Conservation (phyloP, 2,329 filamentous ascomycete species). For the Trichocomaceae sp. region DNA sequence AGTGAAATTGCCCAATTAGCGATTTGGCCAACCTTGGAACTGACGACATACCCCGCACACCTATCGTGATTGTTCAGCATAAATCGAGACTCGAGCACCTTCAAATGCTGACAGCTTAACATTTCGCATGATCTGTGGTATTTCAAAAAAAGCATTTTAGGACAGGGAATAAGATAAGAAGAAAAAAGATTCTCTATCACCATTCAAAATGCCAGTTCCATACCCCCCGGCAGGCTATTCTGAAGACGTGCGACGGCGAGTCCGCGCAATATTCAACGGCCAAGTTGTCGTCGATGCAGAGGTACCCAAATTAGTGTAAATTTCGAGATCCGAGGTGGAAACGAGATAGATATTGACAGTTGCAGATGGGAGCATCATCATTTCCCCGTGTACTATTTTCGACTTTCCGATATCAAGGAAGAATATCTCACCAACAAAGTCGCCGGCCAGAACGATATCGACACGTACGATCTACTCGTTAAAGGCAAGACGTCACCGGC, state of each 20-base stretch:
- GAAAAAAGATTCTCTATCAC: neutral
- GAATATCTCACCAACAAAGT: constrained; percentile 7
- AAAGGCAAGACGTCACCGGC: constrained; percentile 2
- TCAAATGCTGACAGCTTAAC: neutral
- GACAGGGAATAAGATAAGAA: neutral
- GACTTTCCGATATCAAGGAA: neutral
- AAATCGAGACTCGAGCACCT: neutral
- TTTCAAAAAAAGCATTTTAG: neutral
- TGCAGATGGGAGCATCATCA: constrained; percentile 11
- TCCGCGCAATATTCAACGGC: constrained; percentile 12
- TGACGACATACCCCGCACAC: neutral
- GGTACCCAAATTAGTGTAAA: constrained; percentile 11
- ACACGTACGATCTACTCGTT: constrained; percentile 7
- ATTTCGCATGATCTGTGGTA: neutral
- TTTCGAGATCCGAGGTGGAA: neutral
- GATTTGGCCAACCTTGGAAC: neutral
- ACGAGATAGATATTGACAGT: neutral
- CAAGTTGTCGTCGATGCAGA: constrained; percentile 12
- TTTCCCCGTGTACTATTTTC: constrained; percentile 10
- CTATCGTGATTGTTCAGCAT: neutral
- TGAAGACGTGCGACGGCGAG: constrained; percentile 13
- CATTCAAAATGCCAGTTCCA: constrained; percentile 5
- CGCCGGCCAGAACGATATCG: neutral
- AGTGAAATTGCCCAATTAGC: neutral
- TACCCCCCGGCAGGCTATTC: constrained; percentile 13